phyloP scores from a whole-genome alignment of 2,329 filamentous ascomycete species.

The Alternaria novae-zelandiae region DNA sequence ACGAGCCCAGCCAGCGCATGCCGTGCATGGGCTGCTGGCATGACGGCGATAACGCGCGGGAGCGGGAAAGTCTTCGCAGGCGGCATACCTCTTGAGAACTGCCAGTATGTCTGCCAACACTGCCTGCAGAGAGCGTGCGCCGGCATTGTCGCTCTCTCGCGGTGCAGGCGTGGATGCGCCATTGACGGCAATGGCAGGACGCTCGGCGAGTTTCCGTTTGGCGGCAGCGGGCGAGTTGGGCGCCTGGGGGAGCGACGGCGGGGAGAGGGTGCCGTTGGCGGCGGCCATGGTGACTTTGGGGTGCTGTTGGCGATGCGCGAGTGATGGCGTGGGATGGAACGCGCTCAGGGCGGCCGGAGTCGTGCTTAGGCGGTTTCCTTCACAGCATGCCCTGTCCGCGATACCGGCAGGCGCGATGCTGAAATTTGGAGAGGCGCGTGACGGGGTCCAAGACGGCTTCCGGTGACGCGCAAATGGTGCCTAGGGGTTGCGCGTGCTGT shows the following conservation, averaged over 20 bases:
- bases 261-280: slow-evolving; percentile 46
- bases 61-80: not conserved
- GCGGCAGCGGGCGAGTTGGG: slow-evolving; percentile 39
- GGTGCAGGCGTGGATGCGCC: slow-evolving; percentile 35
- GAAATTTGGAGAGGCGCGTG: not conserved
- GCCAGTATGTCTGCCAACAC: slow-evolving; percentile 51
- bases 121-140: slow-evolving; percentile 36
- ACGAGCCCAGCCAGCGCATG: not conserved
- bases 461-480: slow-evolving; percentile 20
- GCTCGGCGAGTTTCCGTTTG: slow-evolving; percentile 56
- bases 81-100: slow-evolving; percentile 50
- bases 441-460: not conserved
- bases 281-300: slow-evolving; percentile 42
- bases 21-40: not conserved
- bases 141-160: slow-evolving; percentile 17
- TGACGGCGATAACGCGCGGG: not conserved
- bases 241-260: slow-evolving; percentile 37
- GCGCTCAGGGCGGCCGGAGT: slow-evolving; percentile 41
- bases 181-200: slow-evolving; percentile 34
- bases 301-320: slow-evolving; percentile 41
- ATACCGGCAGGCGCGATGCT: not conserved
- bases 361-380: slow-evolving; percentile 20
- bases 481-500: slow-evolving; percentile 16
- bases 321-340: slow-evolving; percentile 41
- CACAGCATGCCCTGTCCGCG: slow-evolving; percentile 19